Evolutionary conservation across 2,329 filamentous ascomycete species (phyloP), one percentile per base, ranked within the genome.

Genomic region (Fulvia fulva): DNA sequence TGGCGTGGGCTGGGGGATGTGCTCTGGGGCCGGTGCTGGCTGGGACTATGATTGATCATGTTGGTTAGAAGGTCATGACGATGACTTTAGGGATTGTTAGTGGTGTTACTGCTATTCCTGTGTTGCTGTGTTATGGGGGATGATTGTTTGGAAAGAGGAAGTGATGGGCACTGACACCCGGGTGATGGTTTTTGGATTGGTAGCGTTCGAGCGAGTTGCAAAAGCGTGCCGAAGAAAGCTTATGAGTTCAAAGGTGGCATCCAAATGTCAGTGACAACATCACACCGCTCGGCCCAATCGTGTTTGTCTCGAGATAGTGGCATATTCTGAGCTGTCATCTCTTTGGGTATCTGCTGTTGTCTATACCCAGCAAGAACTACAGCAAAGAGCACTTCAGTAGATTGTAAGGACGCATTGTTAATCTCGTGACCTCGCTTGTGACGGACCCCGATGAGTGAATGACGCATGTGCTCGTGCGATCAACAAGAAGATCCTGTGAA

Each of bases 61-160:
- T 57, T 49, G 66, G 67, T 0, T 70, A 67, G 68, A 56, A 61
- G 28, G 59, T 57, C 21, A 67, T 66, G 65, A 64, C 51, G n/a
- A 59, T 57, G 60, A 34, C 59, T 7, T 50, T 65, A 32, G 63
- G 59, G 2, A 19, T 66, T 9, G 32, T 85, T 57, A 75, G 76
- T 51, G 77, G 75, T 0, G 64, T 78, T 2, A 81, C 78, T 22
- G 77, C 78, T 3, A 58, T 83, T 2, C 81, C 83, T 3, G 75
- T 76, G 3, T 70, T 55, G 5, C 37, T 60, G 23, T 65, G 53
- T 22, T 63, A 58, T 55, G 64, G 61, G n/a, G 63, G 61, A 1
- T 62, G 64, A 60, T 25, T 54, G 22, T 43, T 53, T 14, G 34
- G 16, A 11, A 28, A 19, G 34, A 11, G 44, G 21, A 16, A 23